These are phyloP conservation scores for Forsythia suspensa DNA, from an alignment of 257 asterid genomes.

Conservation along the genomic window DNA sequence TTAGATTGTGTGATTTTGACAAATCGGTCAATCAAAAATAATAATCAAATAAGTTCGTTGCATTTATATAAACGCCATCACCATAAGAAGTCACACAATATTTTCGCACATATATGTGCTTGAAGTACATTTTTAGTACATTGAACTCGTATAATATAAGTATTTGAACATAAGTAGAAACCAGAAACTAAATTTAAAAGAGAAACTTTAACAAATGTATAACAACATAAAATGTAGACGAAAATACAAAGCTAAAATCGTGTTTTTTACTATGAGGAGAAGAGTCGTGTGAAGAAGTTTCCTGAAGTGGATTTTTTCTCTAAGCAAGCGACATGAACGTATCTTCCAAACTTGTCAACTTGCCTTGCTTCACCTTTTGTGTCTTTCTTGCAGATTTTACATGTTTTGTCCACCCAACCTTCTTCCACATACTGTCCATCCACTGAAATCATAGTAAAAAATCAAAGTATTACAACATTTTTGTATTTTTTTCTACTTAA, in stretches of 20 bases:
- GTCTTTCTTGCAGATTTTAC: slow-evolving; percentile 95
- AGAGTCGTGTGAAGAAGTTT: slow-evolving; percentile 80
- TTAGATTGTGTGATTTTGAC: too few species aligned
- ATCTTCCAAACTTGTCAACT: slow-evolving; percentile 80
- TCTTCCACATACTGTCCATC: slow-evolving; percentile 92
- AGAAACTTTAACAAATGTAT: not conserved
- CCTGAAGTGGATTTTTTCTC: slow-evolving; percentile 50
- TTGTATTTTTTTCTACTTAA: too few species aligned
- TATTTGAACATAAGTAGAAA: too few species aligned
- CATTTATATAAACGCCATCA: too few species aligned
- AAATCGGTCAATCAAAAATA: too few species aligned
- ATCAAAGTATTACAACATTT: not conserved
- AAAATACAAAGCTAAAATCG: not conserved
- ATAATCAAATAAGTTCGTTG: too few species aligned
- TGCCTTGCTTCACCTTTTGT: slow-evolving; percentile 83
- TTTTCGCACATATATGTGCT: too few species aligned
- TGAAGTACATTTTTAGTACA: too few species aligned
- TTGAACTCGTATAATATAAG: too few species aligned
- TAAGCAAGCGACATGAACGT: slow-evolving; percentile 76
- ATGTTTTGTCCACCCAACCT: slow-evolving; percentile 98
- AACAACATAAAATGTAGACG: not conserved
- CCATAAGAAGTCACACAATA: too few species aligned
- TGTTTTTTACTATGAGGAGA: slow-evolving; percentile 40
- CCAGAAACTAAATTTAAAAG: too few species aligned
- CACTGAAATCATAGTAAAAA: slow-evolving; percentile 35